Evolutionary conservation across 2,329 filamentous ascomycete species (phyloP), one percentile per base, ranked within the genome.

Genomic region (Arachnopeziza araneosa): DNA sequence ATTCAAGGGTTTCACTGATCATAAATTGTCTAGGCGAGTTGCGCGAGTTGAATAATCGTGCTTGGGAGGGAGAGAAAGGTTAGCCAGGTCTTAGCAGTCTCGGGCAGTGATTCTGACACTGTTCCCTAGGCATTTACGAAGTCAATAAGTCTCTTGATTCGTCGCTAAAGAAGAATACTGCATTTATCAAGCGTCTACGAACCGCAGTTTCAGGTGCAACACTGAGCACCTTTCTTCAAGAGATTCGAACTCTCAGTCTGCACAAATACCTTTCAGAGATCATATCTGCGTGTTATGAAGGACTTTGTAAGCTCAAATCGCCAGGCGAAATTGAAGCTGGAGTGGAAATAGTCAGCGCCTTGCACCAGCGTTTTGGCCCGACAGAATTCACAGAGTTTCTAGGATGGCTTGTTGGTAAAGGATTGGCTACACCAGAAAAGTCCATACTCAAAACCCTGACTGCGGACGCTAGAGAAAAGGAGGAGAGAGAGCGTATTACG

Each of bases 241-340:
- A 98, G 73, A 93, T 96, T 69, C 88, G 89, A 69, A 90, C 91
- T 24, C 82, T 98, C 26, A 97, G 93, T 67, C 83, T 98, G 55
- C 91, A 93, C 81, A 97, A 96, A 74, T 98, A 98, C 75, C 85
- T 98, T 19, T 97, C 93, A 67, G 93, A 98, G 77, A 96, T 98
- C 67, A 92, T 97, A 69, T 93, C 93, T 23, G 93, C 93, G 63
- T 96, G 91, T 78, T 96, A 93, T 73, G 93, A 98, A 76, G 93
- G 93, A 9, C 83, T 98, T 7, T 96, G 90, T 77, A 93, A 88
- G 74, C 84, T 98, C 70, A 97, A 97, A 77, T 87, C 89, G 0
- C 89, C 92, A 1, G 90, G 87, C n/a, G 93, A 98, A 73, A 89
- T 97, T 63, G 89, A 93, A 59, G 90, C 93, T 26, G 93, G 91